Evolutionary conservation across 1,139 yeast genomes (phyloP), one percentile per base, ranked within the genome.

Genomic region (Arxiozyma heterogenica): DNA sequence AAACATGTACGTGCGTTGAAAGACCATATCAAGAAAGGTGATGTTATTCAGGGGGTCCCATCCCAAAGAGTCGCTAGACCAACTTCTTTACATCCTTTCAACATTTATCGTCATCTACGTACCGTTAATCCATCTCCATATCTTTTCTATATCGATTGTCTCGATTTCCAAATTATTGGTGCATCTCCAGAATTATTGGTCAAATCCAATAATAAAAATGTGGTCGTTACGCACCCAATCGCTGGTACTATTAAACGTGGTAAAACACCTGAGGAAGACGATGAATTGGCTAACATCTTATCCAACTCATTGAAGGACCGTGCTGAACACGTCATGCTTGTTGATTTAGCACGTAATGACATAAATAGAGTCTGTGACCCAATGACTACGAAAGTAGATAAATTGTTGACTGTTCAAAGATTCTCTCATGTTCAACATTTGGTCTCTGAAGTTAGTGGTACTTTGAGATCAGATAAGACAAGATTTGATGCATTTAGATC

Each of bases 291-390:
- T 4, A 76, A 77, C 25, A 81, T 81, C 54, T 79, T 93, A 61
- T 77, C 88, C 63, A 73, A 82, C n/a, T 86, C 95, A 20, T 73
- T 84, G 59, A 93, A 93, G 69, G 98, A 93, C 70, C 80, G 97
- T 53, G 97, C 98, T 0, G 98, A 93, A 72, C 98, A 93, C 70
- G 94, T 93, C 55, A 93, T 93, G 98, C 81, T 93, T 73, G 98
- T 93, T 30, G 98, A 93, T 71, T 78, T 93, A 66, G 98, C 98
- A 4, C 80, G 98, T 68, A 93, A 93, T 67, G 98, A 93, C 67
- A 83, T 93, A 63, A 93, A 93, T 72, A 79, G 98, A 60, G 84
- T 93, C n/a, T 91, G 98, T 72, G 84, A 86, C 58, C 98, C 98
- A 22, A 71, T 72, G 44, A 78, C 93, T 11, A 90, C 95, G 47